These are phyloP conservation scores for Thielaviopsis euricoi DNA, from an alignment of 2,329 filamentous ascomycete genomes.

Conservation along the genomic window DNA sequence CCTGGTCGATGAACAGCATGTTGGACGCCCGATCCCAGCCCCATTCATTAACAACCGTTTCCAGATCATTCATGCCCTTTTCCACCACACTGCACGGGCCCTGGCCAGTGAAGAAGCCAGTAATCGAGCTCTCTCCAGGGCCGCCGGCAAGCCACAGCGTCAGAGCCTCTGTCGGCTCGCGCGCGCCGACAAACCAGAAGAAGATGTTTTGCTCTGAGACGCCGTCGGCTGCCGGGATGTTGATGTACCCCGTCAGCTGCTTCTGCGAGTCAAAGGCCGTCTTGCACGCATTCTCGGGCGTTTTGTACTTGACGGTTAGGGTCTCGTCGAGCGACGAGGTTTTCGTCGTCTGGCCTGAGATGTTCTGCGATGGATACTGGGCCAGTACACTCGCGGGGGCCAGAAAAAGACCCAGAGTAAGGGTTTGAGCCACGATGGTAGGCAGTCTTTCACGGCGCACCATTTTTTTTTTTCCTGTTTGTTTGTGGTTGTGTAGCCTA, in stretches of 20 bases:
- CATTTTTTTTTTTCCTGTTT: not conserved
- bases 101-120: constrained; percentile 45
- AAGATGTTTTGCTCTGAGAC: constrained; percentile 24
- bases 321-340: not conserved
- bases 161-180: constrained; percentile 16
- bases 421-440: not conserved
- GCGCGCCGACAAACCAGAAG: constrained; percentile 34
- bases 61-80: constrained; percentile 24
- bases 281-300: constrained; percentile 30
- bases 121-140: constrained; percentile 47
- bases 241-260: constrained; percentile 57
- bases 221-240: constrained; percentile 28
- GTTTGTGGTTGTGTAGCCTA: too few species aligned
- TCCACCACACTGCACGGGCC: constrained; percentile 38
- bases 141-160: constrained; percentile 51
- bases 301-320: not conserved
- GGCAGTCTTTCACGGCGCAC: not conserved
- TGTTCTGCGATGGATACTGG: not conserved
- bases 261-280: constrained; percentile 49
- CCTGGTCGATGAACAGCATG: constrained; percentile 39
- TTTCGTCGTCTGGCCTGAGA: not conserved
- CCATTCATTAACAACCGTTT: constrained; percentile 42
- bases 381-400: not conserved
- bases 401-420: not conserved
- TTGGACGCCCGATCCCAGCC: constrained; percentile 44